Evolutionary conservation across 306 rosid genomes (phyloP).

Genomic region (Ammopiptanthus mongolicus): DNA sequence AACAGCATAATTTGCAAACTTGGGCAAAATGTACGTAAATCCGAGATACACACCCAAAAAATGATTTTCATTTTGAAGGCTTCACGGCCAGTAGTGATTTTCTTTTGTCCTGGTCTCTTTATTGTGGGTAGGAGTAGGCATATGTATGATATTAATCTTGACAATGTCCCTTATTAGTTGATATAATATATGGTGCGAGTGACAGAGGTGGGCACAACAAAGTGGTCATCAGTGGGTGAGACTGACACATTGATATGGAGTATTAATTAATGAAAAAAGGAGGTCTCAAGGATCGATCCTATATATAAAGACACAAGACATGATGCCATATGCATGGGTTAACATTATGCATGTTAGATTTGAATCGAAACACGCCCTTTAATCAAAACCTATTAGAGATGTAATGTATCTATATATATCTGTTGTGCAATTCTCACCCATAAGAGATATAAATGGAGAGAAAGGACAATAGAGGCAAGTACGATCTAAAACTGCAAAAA

Average conservation of each 20-base stretch:
- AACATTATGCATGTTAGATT: constrained; percentile 10
- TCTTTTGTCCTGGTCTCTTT: constrained; percentile 9
- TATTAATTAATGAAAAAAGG: background rate
- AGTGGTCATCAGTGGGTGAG: background rate
- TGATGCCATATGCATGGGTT: constrained; percentile 35
- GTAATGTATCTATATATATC: background rate
- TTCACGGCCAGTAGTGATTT: constrained; percentile 6
- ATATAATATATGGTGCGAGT: background rate
- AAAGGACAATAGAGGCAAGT: background rate
- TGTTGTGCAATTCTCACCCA: background rate
- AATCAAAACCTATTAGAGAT: constrained; percentile 4
- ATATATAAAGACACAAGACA: background rate
- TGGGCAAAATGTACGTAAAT: constrained; percentile 10
- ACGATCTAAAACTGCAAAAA: background rate
- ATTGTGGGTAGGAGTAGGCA: constrained; percentile 7
- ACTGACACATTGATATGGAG: no score
- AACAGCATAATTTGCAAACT: constrained; percentile 4
- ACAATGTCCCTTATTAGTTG: background rate
- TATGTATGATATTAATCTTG: background rate
- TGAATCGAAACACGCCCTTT: background rate
- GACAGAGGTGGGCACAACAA: background rate
- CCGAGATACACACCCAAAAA: background rate
- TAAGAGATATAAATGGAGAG: background rate
- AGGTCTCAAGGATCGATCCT: background rate
- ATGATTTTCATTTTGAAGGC: background rate